Evolutionary conservation across 345 rosid genomes (phyloP), one percentile per base, ranked within the genome.

Genomic region (Dipteronia dyeriana): DNA sequence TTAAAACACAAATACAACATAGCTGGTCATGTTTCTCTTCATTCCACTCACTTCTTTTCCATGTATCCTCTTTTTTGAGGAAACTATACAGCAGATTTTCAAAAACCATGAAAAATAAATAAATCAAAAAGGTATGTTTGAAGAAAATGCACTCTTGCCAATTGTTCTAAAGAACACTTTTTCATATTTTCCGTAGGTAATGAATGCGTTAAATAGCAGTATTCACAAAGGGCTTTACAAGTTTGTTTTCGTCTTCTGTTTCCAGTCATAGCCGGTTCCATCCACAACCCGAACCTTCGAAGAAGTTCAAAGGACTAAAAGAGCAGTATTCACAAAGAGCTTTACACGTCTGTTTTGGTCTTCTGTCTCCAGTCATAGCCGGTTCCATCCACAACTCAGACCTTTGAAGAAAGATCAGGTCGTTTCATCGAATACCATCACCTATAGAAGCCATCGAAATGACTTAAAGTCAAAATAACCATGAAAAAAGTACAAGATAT

Each of bases 361-460:
- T 45, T 45, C 65, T 70, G 34, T 66, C 80, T 80, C 70, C 62
- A 43, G 70, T 23, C 12, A 17, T 56, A 17, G 75, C 45, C 31
- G 70, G 74, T 74, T 76, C 83, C 90, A 83, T 88, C 83, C 77
- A 60, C 82, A 70, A 76, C 81, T 3, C 8, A 54, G 60, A 59
- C 80, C 85, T 80, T 74, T 8, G 43, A 4, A 53, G 65, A 73
- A 70, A 66, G 79, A 77, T 88, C 82, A 89, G 23, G 87, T 79
- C 53, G 91, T 82, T 80, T 91, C 95, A 88, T 91, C 87, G 53
- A 91, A 91, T 67, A 54, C 79, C 93, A 91, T 87, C 77, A 79
- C 89, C 95, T 91, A 70, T 0, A 79, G 31, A 41, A 79, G 64
- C 64, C 74, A 82, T 41, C 10, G 43, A 78, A 69, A 73, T 3